Evolutionary conservation across 1,284 basidiomycete species (phyloP), one percentile per base, ranked within the genome.

Genomic region (Microbotryum intermedium): DNA sequence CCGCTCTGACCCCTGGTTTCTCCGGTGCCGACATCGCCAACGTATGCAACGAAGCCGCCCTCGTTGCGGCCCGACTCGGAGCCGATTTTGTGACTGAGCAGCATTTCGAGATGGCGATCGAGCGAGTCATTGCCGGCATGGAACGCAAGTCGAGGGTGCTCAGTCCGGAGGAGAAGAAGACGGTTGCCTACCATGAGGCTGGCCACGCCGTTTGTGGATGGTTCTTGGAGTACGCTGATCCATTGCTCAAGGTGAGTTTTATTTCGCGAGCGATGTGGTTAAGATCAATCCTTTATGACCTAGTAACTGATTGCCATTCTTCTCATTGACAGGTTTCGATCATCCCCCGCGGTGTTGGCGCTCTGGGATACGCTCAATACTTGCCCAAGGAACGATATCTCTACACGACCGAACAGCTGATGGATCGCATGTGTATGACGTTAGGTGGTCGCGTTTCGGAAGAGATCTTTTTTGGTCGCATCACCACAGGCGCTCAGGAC

Each of bases 1-100:
- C 88, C 6, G 90, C 97, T 26, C 83, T 97, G 51, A 97, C 95
- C 0, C 93, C 94, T 26, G 95, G 95, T 0, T 98, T 99, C 79
- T 94, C 90, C 26, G 95, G 95, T 71, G 94, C 94, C 5, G 95
- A 99, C 74, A 93, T 99, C 69, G 94, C 92, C 64, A 98, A 98
- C 72, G 94, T 98, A 16, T 95, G 91, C 74, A 99, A 98, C 74
- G 95, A 99, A 76, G 92, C 91, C 53, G 94, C 95, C 1, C 79
- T 98, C 39, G 90, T 95, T 65, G 94, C 94, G 20, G 95, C 95
- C 26, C 85, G 95, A 57, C 83, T 85, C 57, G 81, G 82, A 7
- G 85, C 87, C 20, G 88, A 93, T 49, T 82, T 76, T 42, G 87
- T 99, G 25, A 83, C 84, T 57, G 87, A 92, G 67, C 78, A 80